phyloP scores from a whole-genome alignment of 441 rosid genomes.

The Viola pubescens region DNA sequence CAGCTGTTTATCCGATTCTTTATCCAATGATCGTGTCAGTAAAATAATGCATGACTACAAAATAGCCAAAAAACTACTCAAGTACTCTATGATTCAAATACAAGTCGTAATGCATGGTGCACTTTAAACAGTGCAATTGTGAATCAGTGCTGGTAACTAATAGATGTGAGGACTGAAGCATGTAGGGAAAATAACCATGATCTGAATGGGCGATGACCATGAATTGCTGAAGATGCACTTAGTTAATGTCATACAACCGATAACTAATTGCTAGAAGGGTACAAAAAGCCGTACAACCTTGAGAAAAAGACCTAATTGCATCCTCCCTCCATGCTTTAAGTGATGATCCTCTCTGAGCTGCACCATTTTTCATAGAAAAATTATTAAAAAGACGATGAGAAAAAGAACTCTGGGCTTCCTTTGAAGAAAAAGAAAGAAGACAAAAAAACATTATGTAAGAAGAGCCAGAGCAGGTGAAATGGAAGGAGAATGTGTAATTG shows the following conservation, averaged over 20 bases:
- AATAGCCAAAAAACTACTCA: neutral
- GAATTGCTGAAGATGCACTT: neutral
- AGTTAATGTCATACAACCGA: neutral
- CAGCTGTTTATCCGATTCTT: neutral
- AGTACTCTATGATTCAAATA: no score
- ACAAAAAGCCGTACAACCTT: constrained; percentile 45
- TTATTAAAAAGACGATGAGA: neutral
- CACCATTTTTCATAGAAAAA: constrained; percentile 8
- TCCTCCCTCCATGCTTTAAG: constrained; percentile 93
- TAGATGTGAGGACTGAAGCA: neutral
- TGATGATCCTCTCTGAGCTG: constrained; percentile 96
- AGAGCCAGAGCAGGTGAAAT: neutral
- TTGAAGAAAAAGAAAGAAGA: neutral
- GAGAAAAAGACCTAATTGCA: constrained; percentile 91
- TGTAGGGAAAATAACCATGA: neutral
- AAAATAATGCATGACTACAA: neutral
- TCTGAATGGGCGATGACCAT: neutral
- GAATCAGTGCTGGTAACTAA: neutral
- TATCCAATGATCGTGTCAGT: neutral
- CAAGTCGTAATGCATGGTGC: neutral
- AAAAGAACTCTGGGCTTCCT: neutral
- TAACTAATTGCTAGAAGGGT: neutral
- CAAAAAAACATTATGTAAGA: neutral
- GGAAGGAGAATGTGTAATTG: constrained; percentile 5
- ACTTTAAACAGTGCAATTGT: neutral